Base-by-base conservation (phyloP, 2,329 filamentous ascomycete genomes). In the Neurospora sp. region DNA sequence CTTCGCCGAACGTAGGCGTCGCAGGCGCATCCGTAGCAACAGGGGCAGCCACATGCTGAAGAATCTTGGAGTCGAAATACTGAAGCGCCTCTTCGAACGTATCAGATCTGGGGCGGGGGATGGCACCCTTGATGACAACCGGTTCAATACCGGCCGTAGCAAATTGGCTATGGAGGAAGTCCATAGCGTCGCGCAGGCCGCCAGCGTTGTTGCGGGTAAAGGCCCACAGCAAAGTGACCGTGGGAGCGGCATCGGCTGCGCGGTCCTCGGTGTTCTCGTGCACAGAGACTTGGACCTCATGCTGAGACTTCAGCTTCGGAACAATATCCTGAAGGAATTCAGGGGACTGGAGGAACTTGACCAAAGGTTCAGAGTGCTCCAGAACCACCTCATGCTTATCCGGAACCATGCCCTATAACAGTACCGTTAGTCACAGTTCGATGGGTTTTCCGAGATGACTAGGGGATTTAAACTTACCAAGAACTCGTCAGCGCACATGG, bases 131-230 rank as follows among this genome's bases (percentile, higher is more conserved):
- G 77, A 98, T 90, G 58, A 93, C 90, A 70, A 87, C 92, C 10
- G 90, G 87, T 76, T 98, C 93, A n/a, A 97, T 88, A n/a, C 92
- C 92, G 66, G 93, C 91, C 66, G 92, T 91, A 38, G 96, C 92
- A 72, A 98, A 88, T 72, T 93, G 89, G 62, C 92, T 90, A 75
- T 96, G 91, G 75, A 99, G 84, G 79, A 96, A 97, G 76, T 99
- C 96, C 76, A 98, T 96, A 67, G 96, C 96, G 81, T 99, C 96
- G 75, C 96, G 93, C 28, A 99, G 87, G 3, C 93, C 95, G 69
- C 96, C 96, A 62, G 95, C 94, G 77, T 98, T 98, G 85, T 99
- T 98, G 73, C 95, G 91, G 62, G 96, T 99, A 80, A 98, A 97
- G 68, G 89, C 90, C 83, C 92, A 93, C 42, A 91, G 82, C 70